phyloP scores from a whole-genome alignment of 257 asterid genomes.

The Fraxinus americana region DNA sequence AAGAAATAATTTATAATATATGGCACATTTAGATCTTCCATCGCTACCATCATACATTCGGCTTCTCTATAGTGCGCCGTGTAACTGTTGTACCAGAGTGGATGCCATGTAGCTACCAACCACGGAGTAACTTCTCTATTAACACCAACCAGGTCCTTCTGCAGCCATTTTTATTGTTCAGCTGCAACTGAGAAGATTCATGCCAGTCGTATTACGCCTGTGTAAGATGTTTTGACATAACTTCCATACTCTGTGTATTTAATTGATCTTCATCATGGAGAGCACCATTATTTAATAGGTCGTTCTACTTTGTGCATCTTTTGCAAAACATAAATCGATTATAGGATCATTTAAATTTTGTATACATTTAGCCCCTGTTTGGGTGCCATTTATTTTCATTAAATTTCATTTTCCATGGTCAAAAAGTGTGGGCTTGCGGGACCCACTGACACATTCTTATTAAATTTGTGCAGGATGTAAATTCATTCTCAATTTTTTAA shows the following conservation, averaged over 20 bases:
- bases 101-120: constrained; percentile 86
- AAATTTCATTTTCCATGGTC: no score
- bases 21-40: constrained; percentile 57
- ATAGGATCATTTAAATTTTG: background rate
- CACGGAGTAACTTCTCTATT: constrained; percentile 80
- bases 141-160: constrained; percentile 64
- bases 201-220: background rate
- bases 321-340: background rate
- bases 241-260: no score
- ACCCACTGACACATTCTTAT: no score
- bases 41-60: constrained; percentile 84
- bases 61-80: constrained; percentile 87
- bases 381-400: no score
- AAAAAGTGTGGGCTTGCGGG: no score
- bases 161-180: constrained; percentile 88
- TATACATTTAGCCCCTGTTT: no score
- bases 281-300: no score
- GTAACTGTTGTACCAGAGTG: constrained; percentile 93
- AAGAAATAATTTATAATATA: no score
- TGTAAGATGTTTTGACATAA: no score
- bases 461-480: no score
- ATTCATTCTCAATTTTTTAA: no score
- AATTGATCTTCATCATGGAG: no score
- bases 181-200: constrained; percentile 39
- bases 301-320: background rate